A percentile compares a stretch with the other conserved stretches of the same genome.
Conservation (phyloP, 345 rosid species). For the Mercurialis annua region DNA sequence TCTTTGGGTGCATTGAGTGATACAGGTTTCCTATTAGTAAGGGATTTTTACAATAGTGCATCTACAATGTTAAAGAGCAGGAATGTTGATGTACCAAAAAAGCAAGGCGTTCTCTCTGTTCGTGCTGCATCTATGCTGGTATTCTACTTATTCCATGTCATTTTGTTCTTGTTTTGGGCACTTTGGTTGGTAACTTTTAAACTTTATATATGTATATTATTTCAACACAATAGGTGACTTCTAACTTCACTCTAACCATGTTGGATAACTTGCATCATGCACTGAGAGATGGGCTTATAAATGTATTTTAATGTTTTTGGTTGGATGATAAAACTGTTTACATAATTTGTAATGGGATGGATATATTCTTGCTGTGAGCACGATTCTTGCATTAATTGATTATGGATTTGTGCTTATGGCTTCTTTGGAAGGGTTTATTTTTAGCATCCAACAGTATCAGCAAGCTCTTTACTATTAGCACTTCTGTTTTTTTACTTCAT, state of each 20-base stretch:
- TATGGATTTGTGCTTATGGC: not conserved
- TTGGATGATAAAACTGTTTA: not conserved
- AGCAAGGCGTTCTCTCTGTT: constrained; percentile 69
- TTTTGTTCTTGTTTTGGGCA: not conserved
- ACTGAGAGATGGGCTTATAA: not conserved
- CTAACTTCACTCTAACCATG: not conserved
- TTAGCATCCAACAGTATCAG: not conserved
- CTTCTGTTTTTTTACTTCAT: not conserved
- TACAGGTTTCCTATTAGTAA: constrained; percentile 48
- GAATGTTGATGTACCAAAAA: constrained; percentile 53
- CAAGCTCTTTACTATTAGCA: not conserved
- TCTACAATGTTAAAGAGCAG: constrained; percentile 53
- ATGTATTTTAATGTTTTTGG: too few relatives aligned
- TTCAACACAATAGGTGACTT: not conserved
- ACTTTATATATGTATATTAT: not conserved
- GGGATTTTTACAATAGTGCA: constrained; percentile 52
- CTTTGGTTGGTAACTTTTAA: not conserved
- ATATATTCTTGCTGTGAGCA: not conserved
- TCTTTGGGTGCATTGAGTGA: constrained; percentile 41
- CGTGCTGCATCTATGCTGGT: constrained; percentile 99
- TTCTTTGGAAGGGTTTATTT: not conserved
- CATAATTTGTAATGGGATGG: not conserved
- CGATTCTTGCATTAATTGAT: not conserved
- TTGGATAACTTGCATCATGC: not conserved
- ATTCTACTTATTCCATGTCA: constrained; percentile 19